Base-by-base conservation (phyloP, 495 filamentous ascomycete species). In the Penicillium steckii region DNA sequence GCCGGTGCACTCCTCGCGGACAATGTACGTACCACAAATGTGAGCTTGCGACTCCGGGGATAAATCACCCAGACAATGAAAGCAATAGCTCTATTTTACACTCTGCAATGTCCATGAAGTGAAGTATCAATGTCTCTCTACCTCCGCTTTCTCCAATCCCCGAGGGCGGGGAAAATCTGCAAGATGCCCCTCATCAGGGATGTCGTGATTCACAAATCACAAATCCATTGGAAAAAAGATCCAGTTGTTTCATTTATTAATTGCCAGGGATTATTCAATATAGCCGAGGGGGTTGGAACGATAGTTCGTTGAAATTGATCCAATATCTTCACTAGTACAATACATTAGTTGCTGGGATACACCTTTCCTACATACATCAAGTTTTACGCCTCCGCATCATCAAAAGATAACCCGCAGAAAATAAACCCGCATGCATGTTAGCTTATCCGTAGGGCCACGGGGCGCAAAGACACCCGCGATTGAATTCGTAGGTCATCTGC, bases 401-500 rank as follows among this genome's bases (percentile, higher is more conserved):
- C 38, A 23, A 8, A 22, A 1, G 35, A 40, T 10, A 40, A 12
- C 3, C 35, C 8, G 53, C 66, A 57, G 55, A 53, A 47, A 52
- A 57, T 57, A 53, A 47, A 52, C 48, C 44, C 29, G 44, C 35
- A 40, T 41, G 55, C 53, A 56, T 57, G 26, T 33, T 56, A 44
- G 35, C 22, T 35, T 44, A 46, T 46, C 35, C 44, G 25, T 27
- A 32, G 17, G 35, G 37, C 41, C 35, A 29, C 38, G 38, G 38
- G 38, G 38, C 48, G 42, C 27, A 17, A 48, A 46, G 50, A 21
- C 21, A 26, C 25, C 18, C 32, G 18, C 30, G 44, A 55, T 50
- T 53, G 33, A 44, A 59, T 59, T 59, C 52, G 61, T 55, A 62
- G 60, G 62, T 69, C 68, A 71, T 58, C 64, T 66, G 68, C 60